phyloP scores from a whole-genome alignment of 23 red algal genomes.

The Chondrus crispus region DNA sequence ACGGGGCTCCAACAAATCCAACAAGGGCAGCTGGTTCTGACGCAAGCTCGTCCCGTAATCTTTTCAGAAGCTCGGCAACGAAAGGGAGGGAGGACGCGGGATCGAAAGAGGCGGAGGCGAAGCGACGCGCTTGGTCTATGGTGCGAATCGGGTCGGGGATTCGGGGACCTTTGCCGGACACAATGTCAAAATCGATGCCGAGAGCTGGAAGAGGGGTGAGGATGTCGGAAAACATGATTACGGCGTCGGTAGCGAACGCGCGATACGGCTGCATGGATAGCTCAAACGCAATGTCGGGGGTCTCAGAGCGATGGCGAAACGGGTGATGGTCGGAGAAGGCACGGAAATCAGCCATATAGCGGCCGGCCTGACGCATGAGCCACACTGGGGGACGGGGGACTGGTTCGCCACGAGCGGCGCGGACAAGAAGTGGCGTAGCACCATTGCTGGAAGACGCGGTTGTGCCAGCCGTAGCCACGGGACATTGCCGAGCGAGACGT shows the following conservation, averaged over 20 bases:
- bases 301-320: conserved; percentile 85
- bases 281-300: conserved; percentile 76
- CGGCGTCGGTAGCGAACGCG: conserved; percentile 76
- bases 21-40: conserved; percentile 38
- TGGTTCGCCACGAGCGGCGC: conserved; percentile 49
- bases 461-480: background rate
- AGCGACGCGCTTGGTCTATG: background rate
- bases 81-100: conserved; percentile 43
- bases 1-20: conserved; percentile 89
- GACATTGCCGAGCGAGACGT: background rate
- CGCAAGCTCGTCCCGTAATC: conserved; percentile 2
- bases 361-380: conserved; percentile 96
- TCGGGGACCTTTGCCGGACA: conserved; percentile 55
- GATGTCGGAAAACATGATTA: conserved; percentile 96
- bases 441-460: background rate
- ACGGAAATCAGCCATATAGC: conserved; percentile 92
- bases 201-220: conserved; percentile 87
- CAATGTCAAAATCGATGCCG: conserved; percentile 81
- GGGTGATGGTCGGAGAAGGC: conserved; percentile 61
- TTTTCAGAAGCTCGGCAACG: conserved; percentile 52
- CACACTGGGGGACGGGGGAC: conserved; percentile 85
- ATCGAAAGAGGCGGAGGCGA: conserved; percentile 15
- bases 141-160: conserved; percentile 57
- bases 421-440: conserved; percentile 58
- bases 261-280: conserved; percentile 88